phyloP scores from a whole-genome alignment of 306 rosid genomes.

The Datisca glomerata region DNA sequence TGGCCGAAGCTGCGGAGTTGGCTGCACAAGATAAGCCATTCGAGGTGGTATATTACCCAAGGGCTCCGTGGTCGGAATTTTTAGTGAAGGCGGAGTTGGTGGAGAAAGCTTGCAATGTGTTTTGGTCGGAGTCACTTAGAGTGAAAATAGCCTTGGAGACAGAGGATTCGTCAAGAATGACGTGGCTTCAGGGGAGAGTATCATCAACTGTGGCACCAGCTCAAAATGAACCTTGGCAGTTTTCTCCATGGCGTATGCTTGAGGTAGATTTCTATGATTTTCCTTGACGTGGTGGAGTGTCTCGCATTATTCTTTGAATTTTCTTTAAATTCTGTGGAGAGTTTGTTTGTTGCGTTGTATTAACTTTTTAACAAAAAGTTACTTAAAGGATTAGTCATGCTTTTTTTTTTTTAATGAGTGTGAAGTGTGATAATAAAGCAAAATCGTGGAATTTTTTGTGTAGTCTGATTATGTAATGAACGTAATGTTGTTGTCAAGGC shows the following conservation, averaged over 20 bases:
- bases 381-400: no score
- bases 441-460: no score
- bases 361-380: neutral
- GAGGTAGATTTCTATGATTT: slow-evolving; percentile 23
- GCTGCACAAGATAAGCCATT: slow-evolving; percentile 44
- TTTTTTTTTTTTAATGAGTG: neutral
- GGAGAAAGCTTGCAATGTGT: slow-evolving; percentile 24
- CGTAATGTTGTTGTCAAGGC: no score
- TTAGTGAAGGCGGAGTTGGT: slow-evolving; percentile 53
- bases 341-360: neutral
- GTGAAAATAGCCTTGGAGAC: slow-evolving; percentile 55
- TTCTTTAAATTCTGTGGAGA: neutral
- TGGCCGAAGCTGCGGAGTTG: slow-evolving; percentile 39
- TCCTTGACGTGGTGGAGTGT: no score
- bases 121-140: slow-evolving; percentile 44
- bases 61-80: slow-evolving; percentile 46
- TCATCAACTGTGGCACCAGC: slow-evolving; percentile 13
- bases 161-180: slow-evolving; percentile 45
- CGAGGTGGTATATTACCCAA: slow-evolving; percentile 63
- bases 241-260: slow-evolving; percentile 70
- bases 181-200: slow-evolving; percentile 57
- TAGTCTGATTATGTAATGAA: no score
- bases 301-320: neutral
- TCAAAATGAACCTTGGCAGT: slow-evolving; percentile 26
- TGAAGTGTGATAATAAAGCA: neutral